phyloP scores from a whole-genome alignment of 164 flowering plant genomes.

The Cinnamomum micranthum region DNA sequence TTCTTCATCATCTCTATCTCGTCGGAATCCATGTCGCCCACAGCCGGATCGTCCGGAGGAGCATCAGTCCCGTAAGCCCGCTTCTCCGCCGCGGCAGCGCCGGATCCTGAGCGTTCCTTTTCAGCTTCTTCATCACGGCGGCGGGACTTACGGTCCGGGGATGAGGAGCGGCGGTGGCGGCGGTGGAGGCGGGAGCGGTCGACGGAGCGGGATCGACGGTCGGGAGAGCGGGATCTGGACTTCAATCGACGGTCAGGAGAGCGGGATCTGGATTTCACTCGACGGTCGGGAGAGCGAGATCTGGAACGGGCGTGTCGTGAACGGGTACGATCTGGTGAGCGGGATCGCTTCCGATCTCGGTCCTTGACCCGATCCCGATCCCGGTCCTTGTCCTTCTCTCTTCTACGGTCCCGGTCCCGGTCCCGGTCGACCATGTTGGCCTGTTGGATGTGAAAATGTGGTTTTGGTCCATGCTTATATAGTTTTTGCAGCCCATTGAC shows the following conservation, averaged over 20 bases:
- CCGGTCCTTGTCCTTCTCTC: constrained; percentile 19
- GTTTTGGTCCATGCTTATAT: no score
- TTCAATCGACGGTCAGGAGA: constrained; percentile 31
- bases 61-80: constrained; percentile 7
- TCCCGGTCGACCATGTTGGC: constrained; percentile 10
- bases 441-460: background rate
- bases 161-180: constrained; percentile 27
- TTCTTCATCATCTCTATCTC: constrained; percentile 90
- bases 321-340: constrained; percentile 48
- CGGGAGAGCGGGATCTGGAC: constrained; percentile 35
- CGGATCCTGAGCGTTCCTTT: constrained; percentile 19
- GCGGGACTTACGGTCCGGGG: constrained; percentile 35
- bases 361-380: constrained; percentile 20
- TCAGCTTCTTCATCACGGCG: constrained; percentile 28
- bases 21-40: constrained; percentile 41
- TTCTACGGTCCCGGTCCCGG: constrained; percentile 20
- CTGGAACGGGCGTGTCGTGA: constrained; percentile 40
- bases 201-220: constrained; percentile 44
- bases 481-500: no score
- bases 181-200: constrained; percentile 39
- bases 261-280: constrained; percentile 28
- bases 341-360: constrained; percentile 46
- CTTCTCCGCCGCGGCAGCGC: constrained; percentile 16
- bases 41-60: constrained; percentile 12
- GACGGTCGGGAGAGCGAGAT: constrained; percentile 33